Conservation (phyloP, 306 rosid species). For the Prunus campanulata region DNA sequence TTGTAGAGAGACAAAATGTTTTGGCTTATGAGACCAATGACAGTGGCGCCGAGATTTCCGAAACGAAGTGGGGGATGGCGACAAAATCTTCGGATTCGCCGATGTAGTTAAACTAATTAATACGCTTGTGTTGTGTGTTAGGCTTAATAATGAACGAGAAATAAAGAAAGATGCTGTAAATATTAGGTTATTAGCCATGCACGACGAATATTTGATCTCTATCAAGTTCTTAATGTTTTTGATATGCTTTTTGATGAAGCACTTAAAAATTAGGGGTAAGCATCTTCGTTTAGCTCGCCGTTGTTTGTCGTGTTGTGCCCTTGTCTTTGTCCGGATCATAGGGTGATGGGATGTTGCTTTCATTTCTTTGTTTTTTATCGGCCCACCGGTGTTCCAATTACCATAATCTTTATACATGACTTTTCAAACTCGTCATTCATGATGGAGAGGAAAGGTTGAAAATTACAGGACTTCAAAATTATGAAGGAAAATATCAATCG, state of each 20-base stretch:
- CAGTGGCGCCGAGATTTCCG: conserved; percentile 12
- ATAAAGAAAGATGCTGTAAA: not conserved
- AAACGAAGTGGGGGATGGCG: conserved; percentile 5
- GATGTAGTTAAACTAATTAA: not conserved
- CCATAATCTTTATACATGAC: not conserved
- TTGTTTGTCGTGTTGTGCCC: not conserved
- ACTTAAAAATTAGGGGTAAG: not conserved
- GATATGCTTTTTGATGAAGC: not conserved
- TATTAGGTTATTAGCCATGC: not conserved
- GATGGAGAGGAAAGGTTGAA: not conserved
- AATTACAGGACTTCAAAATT: not conserved
- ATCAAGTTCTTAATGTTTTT: not conserved
- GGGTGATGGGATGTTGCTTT: not conserved
- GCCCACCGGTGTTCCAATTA: not conserved
- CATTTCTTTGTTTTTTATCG: not conserved
- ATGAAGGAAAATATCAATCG: no score
- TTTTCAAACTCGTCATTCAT: not conserved
- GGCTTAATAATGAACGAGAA: not conserved
- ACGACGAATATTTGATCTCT: not conserved
- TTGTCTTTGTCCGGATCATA: not conserved
- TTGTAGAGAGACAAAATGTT: not conserved
- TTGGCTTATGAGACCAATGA: conserved; percentile 20
- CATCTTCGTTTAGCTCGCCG: conserved; percentile 1
- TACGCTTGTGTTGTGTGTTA: not conserved
- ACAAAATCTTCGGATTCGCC: not conserved